Evolutionary conservation across 2,329 filamentous ascomycete genomes (phyloP).

Genomic region (Fusarium sp.): DNA sequence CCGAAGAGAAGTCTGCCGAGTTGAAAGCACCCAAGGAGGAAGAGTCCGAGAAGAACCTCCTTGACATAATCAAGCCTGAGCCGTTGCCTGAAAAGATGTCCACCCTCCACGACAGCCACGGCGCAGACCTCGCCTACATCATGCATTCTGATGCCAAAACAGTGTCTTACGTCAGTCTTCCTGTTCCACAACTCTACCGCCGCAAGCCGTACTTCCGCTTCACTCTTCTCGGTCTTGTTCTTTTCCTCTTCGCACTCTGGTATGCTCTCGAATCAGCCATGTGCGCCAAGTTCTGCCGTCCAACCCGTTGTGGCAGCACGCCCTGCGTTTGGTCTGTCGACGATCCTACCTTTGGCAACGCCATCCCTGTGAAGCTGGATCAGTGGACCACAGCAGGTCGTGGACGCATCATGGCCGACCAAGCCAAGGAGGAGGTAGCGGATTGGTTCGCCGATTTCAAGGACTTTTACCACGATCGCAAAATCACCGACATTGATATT

Average conservation of each 20-base stretch:
- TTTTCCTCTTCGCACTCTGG: slow-evolving; percentile 64
- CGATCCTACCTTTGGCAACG: slow-evolving; percentile 71
- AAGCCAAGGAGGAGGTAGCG: slow-evolving; percentile 57
- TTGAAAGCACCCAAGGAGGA: slow-evolving; percentile 18
- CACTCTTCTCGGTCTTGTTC: slow-evolving; percentile 61
- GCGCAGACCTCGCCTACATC: slow-evolving; percentile 35
- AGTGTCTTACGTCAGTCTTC: slow-evolving; percentile 57
- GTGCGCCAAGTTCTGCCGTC: slow-evolving; percentile 67
- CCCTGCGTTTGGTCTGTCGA: slow-evolving; percentile 68
- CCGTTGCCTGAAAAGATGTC: slow-evolving; percentile 32
- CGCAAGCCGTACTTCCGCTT: slow-evolving; percentile 60
- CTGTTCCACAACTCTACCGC: slow-evolving; percentile 62
- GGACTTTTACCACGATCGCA: slow-evolving; percentile 60
- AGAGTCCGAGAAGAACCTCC: slow-evolving; percentile 16
- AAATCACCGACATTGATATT: slow-evolving; percentile 60
- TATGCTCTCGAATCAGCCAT: slow-evolving; percentile 65
- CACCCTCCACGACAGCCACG: slow-evolving; percentile 19
- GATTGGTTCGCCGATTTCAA: slow-evolving; percentile 63
- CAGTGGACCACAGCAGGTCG: slow-evolving; percentile 69
- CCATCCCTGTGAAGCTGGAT: slow-evolving; percentile 72
- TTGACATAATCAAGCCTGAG: slow-evolving; percentile 14
- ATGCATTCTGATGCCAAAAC: slow-evolving; percentile 21
- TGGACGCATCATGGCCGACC: slow-evolving; percentile 57
- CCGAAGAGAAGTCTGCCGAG: slow-evolving; percentile 10
- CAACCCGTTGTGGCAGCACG: slow-evolving; percentile 60